Conservation (phyloP, 2,329 filamentous ascomycete genomes). For the Phialemoniopsis sp. region DNA sequence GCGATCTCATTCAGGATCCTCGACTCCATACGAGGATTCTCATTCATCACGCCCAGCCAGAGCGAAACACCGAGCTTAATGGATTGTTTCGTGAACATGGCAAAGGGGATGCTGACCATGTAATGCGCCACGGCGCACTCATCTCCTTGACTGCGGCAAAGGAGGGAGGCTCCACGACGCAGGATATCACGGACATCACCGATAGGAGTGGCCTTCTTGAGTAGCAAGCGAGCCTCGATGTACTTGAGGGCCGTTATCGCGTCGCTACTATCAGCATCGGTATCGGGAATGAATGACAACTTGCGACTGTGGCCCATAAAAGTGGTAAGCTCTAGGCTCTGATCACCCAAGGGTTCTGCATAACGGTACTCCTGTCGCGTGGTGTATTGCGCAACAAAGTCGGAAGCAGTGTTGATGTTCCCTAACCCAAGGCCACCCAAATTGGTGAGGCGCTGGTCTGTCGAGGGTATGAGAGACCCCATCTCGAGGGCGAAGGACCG, state of each 20-base stretch:
- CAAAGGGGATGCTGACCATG: conserved; percentile 88
- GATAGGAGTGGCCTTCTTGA: conserved; percentile 66
- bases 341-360: conserved; percentile 68
- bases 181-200: conserved; percentile 77
- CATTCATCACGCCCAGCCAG: conserved; percentile 96
- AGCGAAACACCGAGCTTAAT: conserved; percentile 94
- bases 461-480: conserved; percentile 79
- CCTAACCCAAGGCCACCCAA: conserved; percentile 71
- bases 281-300: conserved; percentile 46
- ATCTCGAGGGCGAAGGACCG: conserved; percentile 93
- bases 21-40: conserved; percentile 85
- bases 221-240: conserved; percentile 66
- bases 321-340: conserved; percentile 61
- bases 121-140: conserved; percentile 79
- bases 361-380: conserved; percentile 94
- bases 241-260: conserved; percentile 64
- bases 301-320: conserved; percentile 52
- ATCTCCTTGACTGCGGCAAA: conserved; percentile 74
- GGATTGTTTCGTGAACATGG: conserved; percentile 88
- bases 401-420: conserved; percentile 85
- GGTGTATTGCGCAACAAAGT: conserved; percentile 96
- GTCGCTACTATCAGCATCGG: conserved; percentile 51
- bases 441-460: conserved; percentile 80
- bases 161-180: conserved; percentile 76
- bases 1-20: conserved; percentile 82